Base-by-base conservation (phyloP, 768 basidiomycete genomes). In the Terana coerulea region DNA sequence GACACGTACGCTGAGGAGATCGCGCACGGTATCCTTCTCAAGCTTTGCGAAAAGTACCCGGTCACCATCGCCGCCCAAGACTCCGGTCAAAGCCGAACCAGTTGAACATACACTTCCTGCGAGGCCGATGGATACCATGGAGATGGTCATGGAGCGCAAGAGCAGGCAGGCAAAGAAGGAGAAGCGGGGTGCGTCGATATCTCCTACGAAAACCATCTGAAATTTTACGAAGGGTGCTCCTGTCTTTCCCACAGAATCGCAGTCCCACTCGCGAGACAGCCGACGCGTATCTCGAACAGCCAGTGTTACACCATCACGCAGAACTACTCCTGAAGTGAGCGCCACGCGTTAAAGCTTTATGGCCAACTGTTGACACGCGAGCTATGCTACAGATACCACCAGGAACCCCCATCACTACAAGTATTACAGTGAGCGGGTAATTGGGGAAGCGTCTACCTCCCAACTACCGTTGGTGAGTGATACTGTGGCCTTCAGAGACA, bases 51-150 rank as follows among this genome's bases (percentile, higher is more conserved):
- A 51, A 25, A 36, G 50, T 7, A 63, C 66, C 25, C 62, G 56
- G 29, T 66, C 67, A 12, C 78, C 83, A 21, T 57, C 65, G 11
- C 58, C 71, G 11, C 79, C 81, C 11, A 69, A 70, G 29, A 83
- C 83, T 1, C 83, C 84, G 22, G 74, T 86, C 56, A 86, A 88
- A 65, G 68, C 76, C 1, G 85, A 87, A 61, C 78, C 79, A 8
- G 61, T 67, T 40, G 84, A 87, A 51, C 65, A 63, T 21, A 47
- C 69, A 37, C 64, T 77, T 46, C 76, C 81, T 11, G 64, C 73
- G 21, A 79, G 84, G 26, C 80, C 77, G 30, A 79, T 80, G 67
- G 84, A 85, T 56, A 86, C 76, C 62, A 89, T 90, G 88, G 84
- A 90, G 55, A 70, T 79, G 69, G 79, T 90, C 35, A 77, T 90